Base-by-base conservation (phyloP, 305 asterid genomes). In the Plantago coronopus region DNA sequence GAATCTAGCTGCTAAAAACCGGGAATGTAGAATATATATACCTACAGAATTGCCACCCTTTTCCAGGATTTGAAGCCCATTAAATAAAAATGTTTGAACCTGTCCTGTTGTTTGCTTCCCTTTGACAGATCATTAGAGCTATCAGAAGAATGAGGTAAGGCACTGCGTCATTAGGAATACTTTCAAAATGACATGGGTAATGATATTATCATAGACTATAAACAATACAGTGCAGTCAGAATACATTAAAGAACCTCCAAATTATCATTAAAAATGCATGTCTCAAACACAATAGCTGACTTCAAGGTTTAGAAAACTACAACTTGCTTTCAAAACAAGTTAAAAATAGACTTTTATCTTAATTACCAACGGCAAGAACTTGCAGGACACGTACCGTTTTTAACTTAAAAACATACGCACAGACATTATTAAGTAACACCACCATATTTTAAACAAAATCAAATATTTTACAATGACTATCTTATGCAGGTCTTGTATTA, bases 201-300 rank as follows among this genome's bases (percentile, higher is more conserved):
- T 7, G 14, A 6, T 22, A n/a, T 20, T 53, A 18, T 5, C 10
- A 11, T 51, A 19, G 17, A 22, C 22, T 25, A 54, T 54, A 54
- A 54, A 54, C 22, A 54, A 54, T 54, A 7, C 21, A 53, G 27
- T 49, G 34, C 17, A 20, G n/a, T 49, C 31, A 19, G 55, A 49
- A 9, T 49, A 49, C 55, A 20, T 10, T 6, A 11, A 47, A 49
- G 6, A 49, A 49, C 7, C n/a, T 20, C 11, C 21, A 48, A 14
- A 17, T 10, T 11, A 48, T 38, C 43, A 10, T 8, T 38, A n/a
- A 12, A 6, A 49, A 11, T 21, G 7, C 34, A 49, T 7, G 29
- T 48, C 9, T 19, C 10, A 15, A 7, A 48, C 34, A 20, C 15
- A 19, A 31, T 49, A 2, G 1, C 7, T 53, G 58, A 25, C 40